These are phyloP conservation scores for Teratosphaeriaceae sp. DNA, from an alignment of 2,329 filamentous ascomycete species.

Conservation along the genomic window DNA sequence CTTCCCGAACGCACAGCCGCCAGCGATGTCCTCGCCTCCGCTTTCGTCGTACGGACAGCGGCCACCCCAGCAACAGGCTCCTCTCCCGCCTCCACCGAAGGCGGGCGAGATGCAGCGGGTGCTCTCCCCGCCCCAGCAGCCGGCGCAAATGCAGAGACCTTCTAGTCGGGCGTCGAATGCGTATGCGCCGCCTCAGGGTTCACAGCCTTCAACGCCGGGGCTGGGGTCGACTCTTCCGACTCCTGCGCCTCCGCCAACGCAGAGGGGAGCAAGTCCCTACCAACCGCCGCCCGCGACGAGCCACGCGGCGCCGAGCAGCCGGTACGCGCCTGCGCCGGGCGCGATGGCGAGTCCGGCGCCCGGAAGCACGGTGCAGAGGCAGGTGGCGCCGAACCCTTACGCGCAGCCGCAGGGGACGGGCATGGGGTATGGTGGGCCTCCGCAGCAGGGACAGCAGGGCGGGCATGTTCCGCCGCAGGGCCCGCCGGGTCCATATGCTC, in stretches of 20 bases:
- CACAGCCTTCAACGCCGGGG: slow-evolving; percentile 30
- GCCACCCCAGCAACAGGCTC: slow-evolving; percentile 48
- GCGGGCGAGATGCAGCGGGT: slow-evolving; percentile 62
- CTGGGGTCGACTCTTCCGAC: slow-evolving; percentile 37
- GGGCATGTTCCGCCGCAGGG: too few relatives aligned
- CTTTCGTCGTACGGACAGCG: slow-evolving; percentile 53
- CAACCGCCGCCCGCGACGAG: slow-evolving; percentile 62
- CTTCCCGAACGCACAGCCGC: slow-evolving; percentile 59
- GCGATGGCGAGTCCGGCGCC: slow-evolving; percentile 40
- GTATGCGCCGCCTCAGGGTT: slow-evolving; percentile 55
- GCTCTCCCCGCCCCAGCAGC: slow-evolving; percentile 60
- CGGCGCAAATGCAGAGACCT: slow-evolving; percentile 44
- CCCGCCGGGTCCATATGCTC: too few relatives aligned
- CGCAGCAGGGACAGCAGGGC: too few relatives aligned
- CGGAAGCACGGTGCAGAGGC: slow-evolving; percentile 32
- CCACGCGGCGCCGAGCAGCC: slow-evolving; percentile 60
- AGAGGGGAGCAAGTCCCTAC: slow-evolving; percentile 77
- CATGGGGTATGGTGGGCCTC: too few relatives aligned
- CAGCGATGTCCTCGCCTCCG: slow-evolving; percentile 47
- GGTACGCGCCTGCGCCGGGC: slow-evolving; percentile 65
- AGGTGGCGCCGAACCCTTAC: slow-evolving; percentile 42
- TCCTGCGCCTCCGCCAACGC: slow-evolving; percentile 51
- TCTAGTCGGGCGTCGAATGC: slow-evolving; percentile 52
- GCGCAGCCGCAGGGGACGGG: too few relatives aligned
- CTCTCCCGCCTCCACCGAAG: slow-evolving; percentile 79